These are phyloP conservation scores for Sisymbrium irio DNA, from an alignment of 345 rosid species.

Conservation along the genomic window DNA sequence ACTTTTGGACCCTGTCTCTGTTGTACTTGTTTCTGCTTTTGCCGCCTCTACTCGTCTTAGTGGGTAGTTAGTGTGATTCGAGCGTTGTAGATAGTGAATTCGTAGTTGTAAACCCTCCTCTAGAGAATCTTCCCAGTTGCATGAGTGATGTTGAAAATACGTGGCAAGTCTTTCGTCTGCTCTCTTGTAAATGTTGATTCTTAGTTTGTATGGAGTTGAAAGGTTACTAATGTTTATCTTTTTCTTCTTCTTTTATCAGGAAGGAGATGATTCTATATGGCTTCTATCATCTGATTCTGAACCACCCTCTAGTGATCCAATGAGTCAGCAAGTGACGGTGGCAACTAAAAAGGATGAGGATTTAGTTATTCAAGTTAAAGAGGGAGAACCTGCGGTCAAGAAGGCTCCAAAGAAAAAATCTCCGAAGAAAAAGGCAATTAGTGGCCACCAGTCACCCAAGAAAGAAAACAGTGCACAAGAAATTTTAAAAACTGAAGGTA, in stretches of 20 bases:
- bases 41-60: neutral
- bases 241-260: constrained; percentile 19
- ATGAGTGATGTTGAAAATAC: neutral
- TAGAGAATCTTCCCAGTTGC: neutral
- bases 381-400: constrained; percentile 37
- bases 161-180: no score
- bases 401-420: constrained; percentile 52
- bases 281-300: constrained; percentile 79
- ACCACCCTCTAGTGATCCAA: constrained; percentile 40
- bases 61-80: neutral
- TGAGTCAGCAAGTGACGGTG: constrained; percentile 18
- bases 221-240: neutral
- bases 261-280: constrained; percentile 39
- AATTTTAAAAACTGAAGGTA: constrained; percentile 46
- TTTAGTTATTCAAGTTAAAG: constrained; percentile 26
- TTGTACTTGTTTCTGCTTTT: neutral
- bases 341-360: constrained; percentile 42
- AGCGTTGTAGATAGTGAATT: neutral
- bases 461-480: constrained; percentile 37
- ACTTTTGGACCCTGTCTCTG: neutral
- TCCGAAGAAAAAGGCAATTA: constrained; percentile 40
- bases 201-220: no score
- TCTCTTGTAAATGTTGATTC: no score
- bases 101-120: neutral
- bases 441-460: constrained; percentile 30